Percentiles rank a stretch among this genome's conserved stretches.
phyloP scores from a whole-genome alignment of 2,329 filamentous ascomycete species.

The Penicillium vulpinum region DNA sequence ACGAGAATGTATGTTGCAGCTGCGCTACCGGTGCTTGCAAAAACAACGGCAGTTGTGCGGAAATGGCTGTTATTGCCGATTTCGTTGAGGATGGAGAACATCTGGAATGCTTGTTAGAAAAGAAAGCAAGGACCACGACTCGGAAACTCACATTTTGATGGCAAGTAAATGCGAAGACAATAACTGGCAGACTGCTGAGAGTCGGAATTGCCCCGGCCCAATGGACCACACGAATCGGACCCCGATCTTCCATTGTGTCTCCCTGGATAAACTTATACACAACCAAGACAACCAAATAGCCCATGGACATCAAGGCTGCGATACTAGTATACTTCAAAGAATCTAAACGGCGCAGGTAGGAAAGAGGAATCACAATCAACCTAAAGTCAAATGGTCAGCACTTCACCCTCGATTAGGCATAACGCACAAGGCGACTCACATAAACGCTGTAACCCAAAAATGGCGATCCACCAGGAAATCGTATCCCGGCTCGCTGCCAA shows the following conservation, averaged over 20 bases:
- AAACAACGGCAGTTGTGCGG: slow-evolving; percentile 76
- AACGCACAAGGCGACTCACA: slow-evolving; percentile 52
- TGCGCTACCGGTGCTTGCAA: slow-evolving; percentile 83
- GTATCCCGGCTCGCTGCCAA: slow-evolving; percentile 60
- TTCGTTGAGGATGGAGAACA: slow-evolving; percentile 98
- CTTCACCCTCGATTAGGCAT: not conserved
- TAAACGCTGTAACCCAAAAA: slow-evolving; percentile 98
- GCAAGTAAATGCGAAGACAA: slow-evolving; percentile 99
- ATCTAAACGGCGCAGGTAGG: slow-evolving; percentile 86
- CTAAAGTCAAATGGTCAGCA: slow-evolving; percentile 41
- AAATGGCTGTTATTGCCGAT: slow-evolving; percentile 79
- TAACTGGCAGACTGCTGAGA: slow-evolving; percentile 85
- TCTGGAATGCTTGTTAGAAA: slow-evolving; percentile 54
- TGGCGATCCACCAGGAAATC: slow-evolving; percentile 82
- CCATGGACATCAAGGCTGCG: slow-evolving; percentile 86
- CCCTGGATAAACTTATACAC: slow-evolving; percentile 83
- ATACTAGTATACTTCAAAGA: slow-evolving; percentile 97
- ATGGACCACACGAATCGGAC: slow-evolving; percentile 70
- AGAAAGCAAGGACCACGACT: not conserved
- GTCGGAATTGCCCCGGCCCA: slow-evolving; percentile 79
- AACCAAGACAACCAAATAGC: slow-evolving; percentile 88
- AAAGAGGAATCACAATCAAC: slow-evolving; percentile 90
- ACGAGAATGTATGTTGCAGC: slow-evolving; percentile 85
- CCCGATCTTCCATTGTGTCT: slow-evolving; percentile 72
- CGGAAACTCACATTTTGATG: slow-evolving; percentile 80